A percentile compares a stretch with the other conserved stretches of the same genome.
Conservation (phyloP, 371 early-diverging fungal species). For the Umbelopsis sp. region DNA sequence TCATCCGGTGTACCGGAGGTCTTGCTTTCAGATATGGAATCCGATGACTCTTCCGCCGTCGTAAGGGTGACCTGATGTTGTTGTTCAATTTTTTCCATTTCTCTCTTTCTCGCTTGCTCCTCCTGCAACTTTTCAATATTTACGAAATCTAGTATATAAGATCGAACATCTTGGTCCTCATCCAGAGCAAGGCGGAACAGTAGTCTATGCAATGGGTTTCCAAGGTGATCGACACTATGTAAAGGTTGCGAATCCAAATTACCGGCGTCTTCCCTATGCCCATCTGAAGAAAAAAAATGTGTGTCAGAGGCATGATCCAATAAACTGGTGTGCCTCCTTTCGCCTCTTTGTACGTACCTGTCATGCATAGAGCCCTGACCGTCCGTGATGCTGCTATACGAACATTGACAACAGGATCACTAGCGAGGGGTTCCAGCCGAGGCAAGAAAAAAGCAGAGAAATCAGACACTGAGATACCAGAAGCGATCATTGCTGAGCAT, state of each 20-base stretch:
- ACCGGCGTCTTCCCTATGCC: constrained; percentile 10
- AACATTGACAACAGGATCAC: constrained; percentile 44
- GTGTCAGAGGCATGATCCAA: background rate
- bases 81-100: background rate
- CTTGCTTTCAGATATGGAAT: constrained; percentile 7
- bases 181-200: constrained; percentile 33
- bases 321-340: background rate
- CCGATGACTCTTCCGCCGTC: background rate
- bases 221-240: constrained; percentile 25
- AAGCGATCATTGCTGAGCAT: constrained; percentile 36
- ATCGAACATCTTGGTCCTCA: constrained; percentile 34
- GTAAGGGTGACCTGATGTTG: background rate
- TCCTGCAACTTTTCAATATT: constrained; percentile 28
- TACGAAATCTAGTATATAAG: constrained; percentile 34
- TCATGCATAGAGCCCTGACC: constrained; percentile 31
- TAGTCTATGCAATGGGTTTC: constrained; percentile 29
- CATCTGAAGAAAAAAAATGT: background rate
- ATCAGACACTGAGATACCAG: constrained; percentile 34
- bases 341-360: constrained; percentile 23
- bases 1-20: background rate
- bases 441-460: constrained; percentile 42
- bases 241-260: constrained; percentile 20
- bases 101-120: constrained; percentile 14
- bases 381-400: constrained; percentile 41
- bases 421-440: constrained; percentile 34